Base-by-base conservation (phyloP, 2,329 filamentous ascomycete genomes). In the Venturia asperata region DNA sequence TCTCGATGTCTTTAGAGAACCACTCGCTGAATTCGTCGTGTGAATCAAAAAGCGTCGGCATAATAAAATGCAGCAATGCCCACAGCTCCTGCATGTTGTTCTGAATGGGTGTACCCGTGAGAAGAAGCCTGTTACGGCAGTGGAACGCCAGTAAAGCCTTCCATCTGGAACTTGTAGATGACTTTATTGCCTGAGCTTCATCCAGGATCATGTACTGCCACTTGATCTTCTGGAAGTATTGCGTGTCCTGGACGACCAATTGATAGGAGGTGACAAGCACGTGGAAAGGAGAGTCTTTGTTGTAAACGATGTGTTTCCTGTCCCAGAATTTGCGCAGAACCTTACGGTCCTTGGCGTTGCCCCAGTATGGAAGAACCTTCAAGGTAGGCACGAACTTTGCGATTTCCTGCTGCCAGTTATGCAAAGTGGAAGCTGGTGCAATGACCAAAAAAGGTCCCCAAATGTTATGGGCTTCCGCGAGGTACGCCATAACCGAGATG, bases 161-260 rank as follows among this genome's bases (percentile, higher is more conserved):
- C 94, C 94, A 99, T 73, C 94, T 86, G 19, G 92, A 96, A 80
- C 92, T 97, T 72, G 90, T 87, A 0, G 94, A 97, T 68, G 92
- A 97, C 81, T 99, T 99, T 85, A 99, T 97, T 69, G 94, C 94
- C 75, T 99, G 94, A 1, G 94, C 94, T 77, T 99, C 94, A 71
- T 99, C 94, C 49, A 99, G 85, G 76, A 99, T 97, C 94, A 99
- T 99, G 80, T 99, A 97, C 78, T 97, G 94, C 94, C 94, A 99
- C 71, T 90, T 90, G 83, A 99, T 94, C 81, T 97, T 97, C 78
- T 97, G 93, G 80, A 99, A 97, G 77, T 99, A 99, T 67, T 92
- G 88, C 1, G 95, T 91, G 74, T 99, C 94, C 34, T 92, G 90
- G 24, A 99, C 94, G 34, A 99, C 94, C 45, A 99, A 83, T 77